Evolutionary conservation across 441 rosid species (phyloP).

Genomic region (Pelargonium fulgidum): DNA sequence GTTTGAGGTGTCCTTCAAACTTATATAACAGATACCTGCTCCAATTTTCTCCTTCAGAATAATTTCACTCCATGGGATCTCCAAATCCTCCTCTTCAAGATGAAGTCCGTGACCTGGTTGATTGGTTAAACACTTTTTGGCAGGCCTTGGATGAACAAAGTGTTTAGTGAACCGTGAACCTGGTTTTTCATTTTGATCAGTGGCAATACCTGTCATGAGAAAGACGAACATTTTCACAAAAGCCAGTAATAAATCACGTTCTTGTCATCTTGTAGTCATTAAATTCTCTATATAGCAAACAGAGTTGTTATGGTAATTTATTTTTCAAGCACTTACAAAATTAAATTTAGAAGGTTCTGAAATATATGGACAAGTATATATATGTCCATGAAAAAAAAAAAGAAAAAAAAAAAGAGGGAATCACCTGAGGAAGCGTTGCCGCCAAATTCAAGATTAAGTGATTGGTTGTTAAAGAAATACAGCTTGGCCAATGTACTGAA

Average conservation of each 20-base stretch:
- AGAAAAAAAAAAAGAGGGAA: slow-evolving; percentile 5
- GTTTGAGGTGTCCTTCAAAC: slow-evolving; percentile 4
- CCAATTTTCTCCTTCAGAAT: slow-evolving; percentile 34
- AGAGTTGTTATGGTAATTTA: background rate
- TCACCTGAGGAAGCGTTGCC: slow-evolving; percentile 31
- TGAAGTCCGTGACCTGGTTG: slow-evolving; percentile 16
- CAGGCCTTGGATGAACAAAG: slow-evolving; percentile 27
- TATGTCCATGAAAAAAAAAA: too few relatives aligned
- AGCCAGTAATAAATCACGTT: slow-evolving; percentile 4
- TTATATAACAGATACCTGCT: slow-evolving; percentile 27
- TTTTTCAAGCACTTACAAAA: background rate
- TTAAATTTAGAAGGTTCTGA: background rate
- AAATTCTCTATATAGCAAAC: background rate
- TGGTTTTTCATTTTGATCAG: slow-evolving; percentile 20
- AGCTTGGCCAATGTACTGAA: slow-evolving; percentile 31
- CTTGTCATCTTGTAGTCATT: slow-evolving; percentile 7
- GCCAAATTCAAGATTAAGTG: slow-evolving; percentile 22
- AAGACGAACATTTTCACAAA: slow-evolving; percentile 13
- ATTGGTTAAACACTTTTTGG: slow-evolving; percentile 14
- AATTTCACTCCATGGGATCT: slow-evolving; percentile 36
- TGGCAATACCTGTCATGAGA: slow-evolving; percentile 19
- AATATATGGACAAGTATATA: background rate
- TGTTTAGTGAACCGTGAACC: slow-evolving; percentile 19
- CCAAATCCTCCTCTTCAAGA: slow-evolving; percentile 24
- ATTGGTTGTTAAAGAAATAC: slow-evolving; percentile 25